Base-by-base conservation (phyloP, 2,329 filamentous ascomycete species). In the Ambrosiella xylebori region DNA sequence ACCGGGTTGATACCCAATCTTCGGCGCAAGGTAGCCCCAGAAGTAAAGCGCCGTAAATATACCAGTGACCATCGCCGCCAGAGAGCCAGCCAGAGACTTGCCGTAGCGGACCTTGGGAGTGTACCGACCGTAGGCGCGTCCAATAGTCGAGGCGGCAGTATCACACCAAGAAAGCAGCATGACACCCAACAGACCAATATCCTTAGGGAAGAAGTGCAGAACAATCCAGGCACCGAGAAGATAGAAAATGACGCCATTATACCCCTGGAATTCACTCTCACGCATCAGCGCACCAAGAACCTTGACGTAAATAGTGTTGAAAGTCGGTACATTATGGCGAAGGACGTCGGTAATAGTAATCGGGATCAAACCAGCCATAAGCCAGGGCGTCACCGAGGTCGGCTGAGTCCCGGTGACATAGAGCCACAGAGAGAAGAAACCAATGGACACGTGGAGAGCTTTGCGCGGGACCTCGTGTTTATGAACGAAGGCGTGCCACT, bases 161-260 rank as follows among this genome's bases (percentile, higher is more conserved):
- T 98, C 93, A 71, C 93, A 98, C 93, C 93, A 98, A 67, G 87
- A 94, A 27, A 98, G 80, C 45, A 98, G 78, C 65, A 98, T 75
- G 49, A 97, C 85, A 61, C 86, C 84, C 75, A 97, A 85, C 54
- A 95, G 85, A 7, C 85, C 89, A 27, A 98, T 79, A 65, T 98
- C 93, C 72, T 97, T 98, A 62, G 90, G 88, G 69, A 94, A 88
- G 68, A 88, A 88, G 64, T 81, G 81, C 63, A 97, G 79, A 13
- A 91, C 88, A 38, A 83, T 77, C 82, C 89, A 96, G 36, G 89
- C 84, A 59, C 93, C 93, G 7, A 96, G 79, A 8, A 98, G 80
- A 71, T 97, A 98, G 75, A 87, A 96, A 63, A 98, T 94, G 64
- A 97, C 91, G 56, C 93, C 93, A 68, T 98, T 98, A 77, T 88